A percentile compares a stretch with the other conserved stretches of the same genome.
Evolutionary conservation across 225 moss, liverwort and hornwort genomes (phyloP).

Genomic region (Anthoceros angustus): DNA sequence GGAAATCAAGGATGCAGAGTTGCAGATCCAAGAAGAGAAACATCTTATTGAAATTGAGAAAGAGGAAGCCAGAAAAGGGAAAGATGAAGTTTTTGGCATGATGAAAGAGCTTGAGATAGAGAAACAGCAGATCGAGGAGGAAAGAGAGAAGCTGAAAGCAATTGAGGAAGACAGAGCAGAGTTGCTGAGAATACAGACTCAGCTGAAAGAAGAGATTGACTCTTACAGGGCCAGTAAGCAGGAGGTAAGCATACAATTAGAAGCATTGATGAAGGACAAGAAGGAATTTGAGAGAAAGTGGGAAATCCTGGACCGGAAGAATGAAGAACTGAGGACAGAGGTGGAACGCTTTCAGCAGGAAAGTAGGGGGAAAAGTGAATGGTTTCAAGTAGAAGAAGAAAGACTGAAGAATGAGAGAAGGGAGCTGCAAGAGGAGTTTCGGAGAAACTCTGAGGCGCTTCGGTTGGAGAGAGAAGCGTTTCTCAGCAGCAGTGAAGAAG

Average conservation of each 20-base stretch:
- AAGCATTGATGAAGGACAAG: slow-evolving; percentile 74
- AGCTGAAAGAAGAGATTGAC: slow-evolving; percentile 77
- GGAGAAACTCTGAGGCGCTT: slow-evolving; percentile 51
- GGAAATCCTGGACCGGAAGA: slow-evolving; percentile 91
- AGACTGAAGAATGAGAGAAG: slow-evolving; percentile 66
- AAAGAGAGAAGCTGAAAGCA: slow-evolving; percentile 70
- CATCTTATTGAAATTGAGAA: slow-evolving; percentile 10
- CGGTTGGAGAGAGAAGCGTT: slow-evolving; percentile 66
- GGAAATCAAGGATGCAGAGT: slow-evolving; percentile 15
- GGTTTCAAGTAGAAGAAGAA: slow-evolving; percentile 23
- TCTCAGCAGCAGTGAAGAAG: slow-evolving; percentile 54
- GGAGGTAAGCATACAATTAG: slow-evolving; percentile 48
- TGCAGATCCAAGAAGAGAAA: slow-evolving; percentile 19
- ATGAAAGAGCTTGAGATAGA: slow-evolving; percentile 35
- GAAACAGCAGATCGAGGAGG: slow-evolving; percentile 56
- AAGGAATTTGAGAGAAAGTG: slow-evolving; percentile 84
- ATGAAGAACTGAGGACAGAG: slow-evolving; percentile 57
- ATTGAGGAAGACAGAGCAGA: slow-evolving; percentile 76
- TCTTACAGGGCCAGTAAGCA: slow-evolving; percentile 83
- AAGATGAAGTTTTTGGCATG: neutral
- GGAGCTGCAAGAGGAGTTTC: slow-evolving; percentile 59
- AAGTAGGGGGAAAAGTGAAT: neutral
- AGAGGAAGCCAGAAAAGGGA: slow-evolving; percentile 11
- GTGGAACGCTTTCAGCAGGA: neutral
- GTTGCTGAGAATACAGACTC: slow-evolving; percentile 50